Base-by-base conservation (phyloP, 192 early-diverging fungal species). In the Coemansia sp. region DNA sequence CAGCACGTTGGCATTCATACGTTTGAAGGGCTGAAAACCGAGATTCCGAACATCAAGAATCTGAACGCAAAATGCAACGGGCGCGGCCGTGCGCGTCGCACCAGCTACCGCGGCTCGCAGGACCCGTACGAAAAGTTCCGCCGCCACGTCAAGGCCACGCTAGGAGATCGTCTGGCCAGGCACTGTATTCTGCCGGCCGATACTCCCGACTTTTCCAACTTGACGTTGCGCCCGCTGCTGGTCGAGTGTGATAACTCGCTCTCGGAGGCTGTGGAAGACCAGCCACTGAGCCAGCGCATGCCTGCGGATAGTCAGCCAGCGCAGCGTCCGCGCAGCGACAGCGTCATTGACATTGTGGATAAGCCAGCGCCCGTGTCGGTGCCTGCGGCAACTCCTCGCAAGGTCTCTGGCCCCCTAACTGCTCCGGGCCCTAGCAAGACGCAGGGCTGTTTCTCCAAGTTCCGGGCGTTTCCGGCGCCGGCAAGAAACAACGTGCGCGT, bases 1-100 rank as follows among this genome's bases (percentile, higher is more conserved):
- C 87, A 89, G 56, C 87, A 89, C 42, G 86, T 85, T 8, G 85
- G 86, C 36, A 89, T 84, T 28, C 87, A 89, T 58, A 69, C 42
- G 25, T 29, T 68, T 47, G 67, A 75, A 22, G 78, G 78, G 11
- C 38, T 17, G 26, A 72, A 79, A 53, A 70, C 78, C 49, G 64
- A 64, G 40, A 67, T 75, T n/a, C 70, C 78, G 25, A 70, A 72
- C 51, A 75, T 79, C 57, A 70, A 72, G 59, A 79, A 79, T 44
- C 60, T 66, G 11, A 75, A 64, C 53, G 39, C 49, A 53, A 64
- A 60, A 30, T 68, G 71, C 38, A 69, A 70, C 39, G 78, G 78
- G 8, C 78, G 78, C 15, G 74, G 74, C 19, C 58, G 74, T 30
- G 67, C 68, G 8, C 74, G 74, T n/a, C 74, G 74, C 47, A 70